phyloP scores from a whole-genome alignment of 208 protist species.

The Leishmania mexicana region DNA sequence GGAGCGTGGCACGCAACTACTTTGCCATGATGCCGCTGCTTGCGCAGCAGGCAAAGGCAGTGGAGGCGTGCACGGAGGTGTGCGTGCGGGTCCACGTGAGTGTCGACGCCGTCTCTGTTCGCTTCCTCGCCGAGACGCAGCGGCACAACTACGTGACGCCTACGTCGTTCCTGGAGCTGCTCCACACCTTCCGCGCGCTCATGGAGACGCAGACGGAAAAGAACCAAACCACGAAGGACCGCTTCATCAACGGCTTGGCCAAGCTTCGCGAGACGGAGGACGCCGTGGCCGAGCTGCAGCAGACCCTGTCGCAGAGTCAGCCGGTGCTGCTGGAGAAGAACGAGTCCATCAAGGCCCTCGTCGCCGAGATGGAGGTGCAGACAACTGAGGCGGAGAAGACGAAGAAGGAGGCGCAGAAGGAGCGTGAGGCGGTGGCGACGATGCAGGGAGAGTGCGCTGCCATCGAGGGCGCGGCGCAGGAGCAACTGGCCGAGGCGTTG shows the following conservation, averaged over 20 bases:
- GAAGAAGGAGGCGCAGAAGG: conserved; percentile 86
- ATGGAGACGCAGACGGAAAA: conserved; percentile 84
- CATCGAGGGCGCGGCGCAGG: conserved; percentile 96
- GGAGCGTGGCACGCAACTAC: conserved; percentile 92
- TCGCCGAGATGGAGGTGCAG: conserved; percentile 94
- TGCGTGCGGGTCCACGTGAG: conserved; percentile 95
- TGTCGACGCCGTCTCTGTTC: conserved; percentile 88
- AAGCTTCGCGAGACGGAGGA: conserved; percentile 95
- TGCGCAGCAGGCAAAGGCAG: conserved; percentile 34
- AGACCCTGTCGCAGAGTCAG: conserved; percentile 94
- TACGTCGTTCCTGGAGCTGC: conserved; percentile 98
- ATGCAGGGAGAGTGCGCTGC: conserved; percentile 94
- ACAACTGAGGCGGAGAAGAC: conserved; percentile 94
- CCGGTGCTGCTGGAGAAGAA: conserved; percentile 95
- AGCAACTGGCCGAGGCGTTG: conserved; percentile 95
- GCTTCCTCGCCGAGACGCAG: conserved; percentile 92
- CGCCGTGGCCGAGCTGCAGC: conserved; percentile 93
- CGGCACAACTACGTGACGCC: conserved; percentile 99
- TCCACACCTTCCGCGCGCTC: conserved; percentile 91
- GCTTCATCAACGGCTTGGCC: conserved; percentile 94
- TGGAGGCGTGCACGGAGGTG: conserved; percentile 83
- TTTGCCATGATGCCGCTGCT: conserved; percentile 63
- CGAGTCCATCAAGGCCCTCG: conserved; percentile 94
- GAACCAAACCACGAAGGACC: conserved; percentile 77
- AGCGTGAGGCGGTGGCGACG: conserved; percentile 91